Evolutionary conservation across 495 filamentous ascomycete genomes (phyloP).

Genomic region (Podospora anserina): DNA sequence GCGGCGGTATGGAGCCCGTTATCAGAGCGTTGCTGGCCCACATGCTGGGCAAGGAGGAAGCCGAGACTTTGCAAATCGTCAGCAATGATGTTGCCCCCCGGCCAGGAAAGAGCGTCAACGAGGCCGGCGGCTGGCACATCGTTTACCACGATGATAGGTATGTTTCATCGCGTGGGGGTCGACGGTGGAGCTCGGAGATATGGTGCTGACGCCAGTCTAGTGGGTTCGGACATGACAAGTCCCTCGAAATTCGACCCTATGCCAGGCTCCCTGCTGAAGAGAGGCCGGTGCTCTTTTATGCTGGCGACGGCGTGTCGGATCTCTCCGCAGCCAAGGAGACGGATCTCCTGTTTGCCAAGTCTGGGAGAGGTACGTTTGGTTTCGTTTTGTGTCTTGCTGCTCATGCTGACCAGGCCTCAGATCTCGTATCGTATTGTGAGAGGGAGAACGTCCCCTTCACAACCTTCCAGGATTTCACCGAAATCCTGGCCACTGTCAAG

Average conservation of each 20-base stretch:
- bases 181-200: constrained; percentile 1
- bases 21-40: constrained; percentile 78
- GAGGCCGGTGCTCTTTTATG: constrained; percentile 79
- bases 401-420: constrained; percentile 61
- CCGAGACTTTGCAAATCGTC: constrained; percentile 75
- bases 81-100: constrained; percentile 71
- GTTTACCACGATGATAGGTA: constrained; percentile 83
- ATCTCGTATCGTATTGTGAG: constrained; percentile 79
- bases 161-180: constrained; percentile 1
- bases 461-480: constrained; percentile 71
- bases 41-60: constrained; percentile 68
- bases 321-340: constrained; percentile 84
- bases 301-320: constrained; percentile 87
- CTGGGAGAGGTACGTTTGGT: constrained; percentile 66
- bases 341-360: constrained; percentile 86
- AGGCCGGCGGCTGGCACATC: constrained; percentile 80
- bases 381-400: neutral
- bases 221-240: constrained; percentile 92
- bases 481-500: constrained; percentile 69
- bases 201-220: constrained; percentile 39
- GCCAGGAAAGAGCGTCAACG: constrained; percentile 65
- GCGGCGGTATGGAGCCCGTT: constrained; percentile 86
- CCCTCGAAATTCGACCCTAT: constrained; percentile 79
- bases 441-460: constrained; percentile 76
- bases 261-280: constrained; percentile 60